A percentile compares a stretch with the other conserved stretches of the same genome.
phyloP scores from a whole-genome alignment of 768 basidiomycete genomes.

The Mrakia gelida region DNA sequence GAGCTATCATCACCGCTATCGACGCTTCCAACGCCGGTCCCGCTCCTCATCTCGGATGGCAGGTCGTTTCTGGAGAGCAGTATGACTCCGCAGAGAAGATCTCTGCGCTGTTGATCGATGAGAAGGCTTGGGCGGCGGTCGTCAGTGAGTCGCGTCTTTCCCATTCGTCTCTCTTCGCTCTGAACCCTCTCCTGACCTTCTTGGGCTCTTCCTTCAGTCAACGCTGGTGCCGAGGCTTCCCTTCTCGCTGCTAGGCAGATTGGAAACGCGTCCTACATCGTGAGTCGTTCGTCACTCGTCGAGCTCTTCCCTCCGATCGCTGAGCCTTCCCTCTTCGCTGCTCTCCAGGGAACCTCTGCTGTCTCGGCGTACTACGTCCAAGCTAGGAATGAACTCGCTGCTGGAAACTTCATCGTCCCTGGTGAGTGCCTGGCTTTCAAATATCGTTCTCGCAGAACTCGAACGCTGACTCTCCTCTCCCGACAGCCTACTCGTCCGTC shows the following conservation, averaged over 20 bases:
- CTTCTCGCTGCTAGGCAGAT: conserved; percentile 45
- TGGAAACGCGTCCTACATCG: conserved; percentile 47
- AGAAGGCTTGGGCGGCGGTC: conserved; percentile 49
- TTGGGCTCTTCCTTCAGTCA: conserved; percentile 37
- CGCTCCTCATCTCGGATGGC: conserved; percentile 40
- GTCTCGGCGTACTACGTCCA: conserved; percentile 50
- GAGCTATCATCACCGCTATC: conserved; percentile 36
- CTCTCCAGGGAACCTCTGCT: conserved; percentile 34
- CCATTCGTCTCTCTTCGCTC: background rate
- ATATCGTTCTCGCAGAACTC: too few species aligned
- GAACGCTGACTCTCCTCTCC: background rate
- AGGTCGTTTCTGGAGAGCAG: conserved; percentile 34
- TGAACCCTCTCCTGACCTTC: background rate
- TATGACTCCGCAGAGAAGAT: conserved; percentile 42
- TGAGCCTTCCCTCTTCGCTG: background rate
- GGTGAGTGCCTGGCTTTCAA: too few species aligned
- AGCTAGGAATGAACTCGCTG: conserved; percentile 49
- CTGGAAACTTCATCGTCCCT: conserved; percentile 44
- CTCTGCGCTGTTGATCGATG: conserved; percentile 44
- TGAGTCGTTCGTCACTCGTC: background rate
- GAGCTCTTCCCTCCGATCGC: conserved; percentile 30
- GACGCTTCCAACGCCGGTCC: conserved; percentile 32
- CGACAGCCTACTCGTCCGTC: conserved; percentile 15
- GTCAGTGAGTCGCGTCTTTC: conserved; percentile 40
- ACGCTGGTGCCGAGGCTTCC: conserved; percentile 44